Percentiles rank a stretch among this genome's conserved stretches.
Conservation (phyloP, 225 moss, liverwort and hornwort genomes). For the Thuidium tamariscinum region DNA sequence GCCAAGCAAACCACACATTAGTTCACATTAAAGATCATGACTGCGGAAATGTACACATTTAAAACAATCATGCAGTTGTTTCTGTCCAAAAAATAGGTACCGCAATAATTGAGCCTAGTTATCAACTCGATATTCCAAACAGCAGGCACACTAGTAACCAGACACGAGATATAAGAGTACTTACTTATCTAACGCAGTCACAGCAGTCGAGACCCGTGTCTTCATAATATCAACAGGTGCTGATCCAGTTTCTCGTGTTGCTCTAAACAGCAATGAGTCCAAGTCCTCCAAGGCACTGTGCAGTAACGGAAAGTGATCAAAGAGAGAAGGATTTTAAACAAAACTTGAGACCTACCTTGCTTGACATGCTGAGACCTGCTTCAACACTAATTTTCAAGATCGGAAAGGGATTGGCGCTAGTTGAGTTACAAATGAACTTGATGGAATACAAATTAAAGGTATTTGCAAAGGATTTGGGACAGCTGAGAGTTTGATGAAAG, state of each 20-base stretch:
- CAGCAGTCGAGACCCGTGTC: slow-evolving; percentile 56
- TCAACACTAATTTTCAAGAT: not conserved
- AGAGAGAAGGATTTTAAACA: not conserved
- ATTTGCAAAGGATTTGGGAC: not conserved
- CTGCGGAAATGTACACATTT: not conserved
- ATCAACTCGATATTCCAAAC: not conserved
- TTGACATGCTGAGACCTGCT: not conserved
- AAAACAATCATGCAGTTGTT: not conserved
- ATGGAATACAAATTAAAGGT: not conserved
- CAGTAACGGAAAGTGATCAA: not conserved
- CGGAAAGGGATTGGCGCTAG: not conserved
- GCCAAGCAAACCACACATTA: slow-evolving; percentile 2
- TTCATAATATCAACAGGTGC: slow-evolving; percentile 68
- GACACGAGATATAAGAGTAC: not conserved
- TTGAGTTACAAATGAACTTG: not conserved
- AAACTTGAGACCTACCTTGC: not conserved
- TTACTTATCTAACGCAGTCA: slow-evolving; percentile 78
- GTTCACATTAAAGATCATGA: not conserved
- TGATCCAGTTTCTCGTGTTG: slow-evolving; percentile 49
- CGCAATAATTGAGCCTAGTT: not conserved
- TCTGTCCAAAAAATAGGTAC: not conserved
- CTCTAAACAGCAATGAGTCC: slow-evolving; percentile 75
- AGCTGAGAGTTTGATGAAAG: not conserved
- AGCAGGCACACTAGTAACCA: not conserved
- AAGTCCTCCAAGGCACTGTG: slow-evolving; percentile 89